phyloP scores from a whole-genome alignment of 768 basidiomycete genomes.

The Heimioporus sp. region DNA sequence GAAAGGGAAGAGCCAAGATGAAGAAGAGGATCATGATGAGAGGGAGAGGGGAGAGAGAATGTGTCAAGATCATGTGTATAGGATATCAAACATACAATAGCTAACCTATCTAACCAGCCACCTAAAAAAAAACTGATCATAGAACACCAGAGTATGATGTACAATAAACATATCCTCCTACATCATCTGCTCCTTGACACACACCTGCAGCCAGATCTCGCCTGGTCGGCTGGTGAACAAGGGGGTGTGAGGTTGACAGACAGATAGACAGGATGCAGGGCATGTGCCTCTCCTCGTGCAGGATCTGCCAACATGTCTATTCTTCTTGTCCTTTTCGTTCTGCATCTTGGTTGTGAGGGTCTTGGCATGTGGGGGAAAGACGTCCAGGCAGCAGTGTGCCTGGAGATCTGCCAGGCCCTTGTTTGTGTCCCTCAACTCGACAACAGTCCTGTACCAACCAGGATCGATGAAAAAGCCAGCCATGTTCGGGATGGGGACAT shows the following conservation, averaged over 20 bases:
- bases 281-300: conserved; percentile 82
- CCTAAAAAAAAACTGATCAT: background rate
- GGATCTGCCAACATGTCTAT: conserved; percentile 64
- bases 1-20: background rate
- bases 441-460: conserved; percentile 80
- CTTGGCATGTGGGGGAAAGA: conserved; percentile 59
- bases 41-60: conserved; percentile 12
- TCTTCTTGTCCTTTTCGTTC: conserved; percentile 40
- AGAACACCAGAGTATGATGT: conserved; percentile 2
- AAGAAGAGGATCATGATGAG: conserved; percentile 1
- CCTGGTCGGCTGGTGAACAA: conserved; percentile 20
- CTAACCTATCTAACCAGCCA: too few species aligned
- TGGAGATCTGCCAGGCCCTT: conserved; percentile 80
- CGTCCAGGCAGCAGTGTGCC: conserved; percentile 64
- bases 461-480: conserved; percentile 62
- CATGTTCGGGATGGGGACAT: conserved; percentile 52
- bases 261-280: too few species aligned
- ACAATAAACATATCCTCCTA: conserved; percentile 10
- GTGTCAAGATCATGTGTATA: conserved; percentile 24
- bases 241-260: too few species aligned
- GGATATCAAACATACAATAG: conserved; percentile 22
- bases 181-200: conserved; percentile 61
- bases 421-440: conserved; percentile 87
- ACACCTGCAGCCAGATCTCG: conserved; percentile 42
- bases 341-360: conserved; percentile 33